Conservation (phyloP, 2,329 filamentous ascomycete genomes). For the Claviceps arundinis region DNA sequence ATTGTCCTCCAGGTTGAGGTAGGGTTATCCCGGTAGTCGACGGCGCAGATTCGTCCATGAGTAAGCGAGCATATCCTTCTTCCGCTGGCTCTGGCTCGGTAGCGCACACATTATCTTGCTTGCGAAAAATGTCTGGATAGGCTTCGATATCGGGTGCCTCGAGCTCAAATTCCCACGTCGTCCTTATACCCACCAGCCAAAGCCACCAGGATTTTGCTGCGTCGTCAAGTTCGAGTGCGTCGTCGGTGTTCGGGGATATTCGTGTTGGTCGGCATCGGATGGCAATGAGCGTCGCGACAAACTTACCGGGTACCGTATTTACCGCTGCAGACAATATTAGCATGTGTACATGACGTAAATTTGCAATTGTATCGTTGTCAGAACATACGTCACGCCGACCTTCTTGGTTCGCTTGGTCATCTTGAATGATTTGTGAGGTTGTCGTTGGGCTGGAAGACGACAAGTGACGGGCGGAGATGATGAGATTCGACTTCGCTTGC, state of each 20-base stretch:
- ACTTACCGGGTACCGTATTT: constrained; percentile 95
- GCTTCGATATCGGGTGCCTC: background rate
- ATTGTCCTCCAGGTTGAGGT: too few species aligned
- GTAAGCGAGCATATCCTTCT: background rate
- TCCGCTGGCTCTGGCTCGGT: background rate
- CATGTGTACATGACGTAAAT: constrained; percentile 8
- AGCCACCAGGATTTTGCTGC: background rate
- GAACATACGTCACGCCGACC: constrained; percentile 74
- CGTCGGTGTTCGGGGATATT: background rate
- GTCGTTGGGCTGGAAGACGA: constrained; percentile 20
- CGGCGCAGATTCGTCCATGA: background rate
- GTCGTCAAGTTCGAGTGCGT: constrained; percentile 1
- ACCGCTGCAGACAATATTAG: constrained; percentile 32
- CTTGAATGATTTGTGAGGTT: constrained; percentile 40
- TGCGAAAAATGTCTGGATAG: background rate
- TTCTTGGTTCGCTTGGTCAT: constrained; percentile 96
- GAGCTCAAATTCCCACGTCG: background rate
- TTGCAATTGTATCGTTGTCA: background rate
- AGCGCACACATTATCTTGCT: background rate
- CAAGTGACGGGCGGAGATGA: constrained; percentile 17
- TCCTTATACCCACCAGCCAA: background rate
- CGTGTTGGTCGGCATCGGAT: background rate
- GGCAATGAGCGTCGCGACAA: background rate
- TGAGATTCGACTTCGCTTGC: constrained; percentile 18
- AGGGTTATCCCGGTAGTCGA: background rate